These are phyloP conservation scores for Heimioporus sp. DNA, from an alignment of 768 basidiomycete species.

Conservation along the genomic window DNA sequence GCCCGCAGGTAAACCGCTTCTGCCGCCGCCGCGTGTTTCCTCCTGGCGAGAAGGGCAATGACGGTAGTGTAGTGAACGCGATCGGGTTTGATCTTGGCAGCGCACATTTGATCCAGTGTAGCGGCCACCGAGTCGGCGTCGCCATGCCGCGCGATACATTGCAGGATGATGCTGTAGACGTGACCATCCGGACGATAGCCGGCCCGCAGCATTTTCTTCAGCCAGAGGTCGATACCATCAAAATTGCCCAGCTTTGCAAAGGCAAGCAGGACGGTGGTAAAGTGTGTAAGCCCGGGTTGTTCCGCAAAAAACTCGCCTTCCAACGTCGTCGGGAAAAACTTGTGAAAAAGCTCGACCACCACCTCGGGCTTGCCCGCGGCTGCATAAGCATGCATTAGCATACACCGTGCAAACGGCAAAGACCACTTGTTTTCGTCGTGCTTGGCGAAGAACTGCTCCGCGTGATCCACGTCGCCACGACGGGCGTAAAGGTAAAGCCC, in stretches of 20 bases:
- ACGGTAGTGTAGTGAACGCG: constrained; percentile 61
- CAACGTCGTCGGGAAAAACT: constrained; percentile 46
- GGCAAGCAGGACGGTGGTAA: constrained; percentile 55
- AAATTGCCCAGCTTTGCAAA: constrained; percentile 47
- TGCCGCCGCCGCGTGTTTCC: constrained; percentile 61
- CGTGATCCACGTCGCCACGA: constrained; percentile 46
- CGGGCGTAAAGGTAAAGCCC: constrained; percentile 55
- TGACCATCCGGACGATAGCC: constrained; percentile 53
- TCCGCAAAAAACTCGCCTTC: constrained; percentile 29
- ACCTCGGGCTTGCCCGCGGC: constrained; percentile 38
- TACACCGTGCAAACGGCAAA: constrained; percentile 32
- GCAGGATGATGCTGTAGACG: constrained; percentile 60
- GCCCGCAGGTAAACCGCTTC: constrained; percentile 67
- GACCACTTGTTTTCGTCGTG: constrained; percentile 32
- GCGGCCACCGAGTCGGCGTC: constrained; percentile 51
- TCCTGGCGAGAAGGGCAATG: constrained; percentile 61
- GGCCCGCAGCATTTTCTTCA: constrained; percentile 47
- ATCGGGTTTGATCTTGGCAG: constrained; percentile 45
- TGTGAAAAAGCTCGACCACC: constrained; percentile 50
- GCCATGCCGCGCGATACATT: constrained; percentile 51
- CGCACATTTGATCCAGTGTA: constrained; percentile 62
- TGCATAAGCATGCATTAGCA: constrained; percentile 58
- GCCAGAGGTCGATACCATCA: constrained; percentile 51
- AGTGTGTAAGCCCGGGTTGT: constrained; percentile 49
- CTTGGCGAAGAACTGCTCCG: constrained; percentile 42